Evolutionary conservation across 2,329 filamentous ascomycete genomes (phyloP).

Genomic region (Aspergillus ochraceus): DNA sequence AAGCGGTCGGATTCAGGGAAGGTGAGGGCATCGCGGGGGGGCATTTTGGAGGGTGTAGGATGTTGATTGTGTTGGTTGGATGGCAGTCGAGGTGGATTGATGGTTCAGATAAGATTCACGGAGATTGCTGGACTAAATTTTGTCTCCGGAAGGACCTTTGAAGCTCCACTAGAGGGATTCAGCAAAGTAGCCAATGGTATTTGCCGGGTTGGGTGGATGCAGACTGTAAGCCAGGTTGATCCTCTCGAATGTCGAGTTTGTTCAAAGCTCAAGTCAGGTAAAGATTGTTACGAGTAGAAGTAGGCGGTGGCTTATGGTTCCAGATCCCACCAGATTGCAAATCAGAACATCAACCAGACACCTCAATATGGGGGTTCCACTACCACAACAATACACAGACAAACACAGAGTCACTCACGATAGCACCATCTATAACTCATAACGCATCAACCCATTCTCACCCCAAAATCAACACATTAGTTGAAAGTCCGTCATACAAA

Average conservation of each 20-base stretch:
- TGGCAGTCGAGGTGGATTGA: neutral
- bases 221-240: neutral
- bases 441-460: no score
- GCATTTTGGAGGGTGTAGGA: neutral
- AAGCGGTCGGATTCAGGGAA: conserved; percentile 3
- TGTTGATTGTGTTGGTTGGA: neutral
- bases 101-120: neutral
- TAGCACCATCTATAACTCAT: no score
- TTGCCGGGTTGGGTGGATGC: neutral
- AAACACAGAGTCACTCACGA: no score
- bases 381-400: no score
- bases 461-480: no score
- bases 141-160: neutral
- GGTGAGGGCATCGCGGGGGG: conserved; percentile 1
- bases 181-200: no score
- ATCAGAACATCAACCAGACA: no score
- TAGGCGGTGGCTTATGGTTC: neutral
- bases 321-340: neutral
- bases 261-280: no score
- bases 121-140: neutral
- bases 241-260: no score
- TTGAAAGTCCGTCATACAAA: neutral
- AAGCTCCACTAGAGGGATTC: no score
- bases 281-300: neutral
- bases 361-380: no score